Evolutionary conservation across 2,329 filamentous ascomycete genomes (phyloP).

Genomic region (Fusarium tuaranense): DNA sequence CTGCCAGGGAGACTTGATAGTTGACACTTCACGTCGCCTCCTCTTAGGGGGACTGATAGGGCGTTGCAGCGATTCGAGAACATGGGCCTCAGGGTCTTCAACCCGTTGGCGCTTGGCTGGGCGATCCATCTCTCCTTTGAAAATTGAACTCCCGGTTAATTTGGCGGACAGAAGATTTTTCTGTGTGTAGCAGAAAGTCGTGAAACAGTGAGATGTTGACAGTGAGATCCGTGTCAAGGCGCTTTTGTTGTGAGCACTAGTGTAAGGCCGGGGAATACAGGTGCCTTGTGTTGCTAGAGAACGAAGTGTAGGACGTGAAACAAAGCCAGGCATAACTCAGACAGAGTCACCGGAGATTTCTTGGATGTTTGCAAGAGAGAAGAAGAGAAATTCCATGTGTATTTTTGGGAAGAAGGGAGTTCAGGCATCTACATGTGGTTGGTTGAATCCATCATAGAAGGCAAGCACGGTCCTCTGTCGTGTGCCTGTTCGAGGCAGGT

Average conservation of each 20-base stretch:
- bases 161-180: neutral
- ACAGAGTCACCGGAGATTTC: neutral
- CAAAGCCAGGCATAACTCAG: neutral
- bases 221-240: neutral
- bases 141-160: neutral
- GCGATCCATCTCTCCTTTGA: conserved; percentile 43
- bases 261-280: conserved; percentile 32
- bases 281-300: conserved; percentile 6
- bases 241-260: conserved; percentile 2
- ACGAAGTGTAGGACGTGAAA: neutral
- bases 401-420: neutral
- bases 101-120: conserved; percentile 48
- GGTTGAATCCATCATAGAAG: neutral
- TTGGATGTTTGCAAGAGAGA: neutral
- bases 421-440: neutral
- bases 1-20: conserved; percentile 73
- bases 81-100: conserved; percentile 23
- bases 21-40: conserved; percentile 36
- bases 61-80: conserved; percentile 47
- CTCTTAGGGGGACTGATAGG: conserved; percentile 62
- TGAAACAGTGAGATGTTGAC: neutral
- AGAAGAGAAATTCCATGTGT: neutral
- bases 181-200: neutral
- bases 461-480: neutral
- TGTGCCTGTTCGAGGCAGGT: neutral